Conservation (phyloP, 495 filamentous ascomycete genomes). For the Talaromyces nanjingensis region DNA sequence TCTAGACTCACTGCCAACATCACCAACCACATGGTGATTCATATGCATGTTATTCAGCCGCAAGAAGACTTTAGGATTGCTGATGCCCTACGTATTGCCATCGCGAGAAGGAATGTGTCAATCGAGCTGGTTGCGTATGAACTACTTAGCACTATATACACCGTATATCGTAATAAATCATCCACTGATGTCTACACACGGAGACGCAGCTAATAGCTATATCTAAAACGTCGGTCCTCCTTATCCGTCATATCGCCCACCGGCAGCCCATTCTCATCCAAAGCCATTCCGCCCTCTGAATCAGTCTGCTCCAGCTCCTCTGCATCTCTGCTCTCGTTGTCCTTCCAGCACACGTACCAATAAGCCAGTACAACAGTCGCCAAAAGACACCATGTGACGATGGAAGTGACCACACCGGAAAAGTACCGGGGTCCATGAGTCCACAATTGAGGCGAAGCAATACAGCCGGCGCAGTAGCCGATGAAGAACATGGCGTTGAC, state of each 20-base stretch:
- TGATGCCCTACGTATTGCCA: not conserved
- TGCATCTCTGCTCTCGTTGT: conserved; percentile 15
- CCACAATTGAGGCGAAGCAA: conserved; percentile 26
- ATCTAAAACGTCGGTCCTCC: conserved; percentile 16
- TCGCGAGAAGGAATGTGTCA: not conserved
- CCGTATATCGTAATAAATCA: not conserved
- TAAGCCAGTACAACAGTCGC: conserved; percentile 16
- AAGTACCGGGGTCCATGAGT: conserved; percentile 20
- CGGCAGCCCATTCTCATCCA: not conserved
- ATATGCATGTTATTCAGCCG: not conserved
- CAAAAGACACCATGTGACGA: conserved; percentile 26
- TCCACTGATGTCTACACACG: not conserved
- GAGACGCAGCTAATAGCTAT: conserved; percentile 6
- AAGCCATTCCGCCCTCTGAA: not conserved
- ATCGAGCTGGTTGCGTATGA: not conserved
- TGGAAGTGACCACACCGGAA: conserved; percentile 20
- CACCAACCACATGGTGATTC: not conserved
- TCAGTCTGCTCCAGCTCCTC: not conserved
- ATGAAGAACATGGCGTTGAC: conserved; percentile 35
- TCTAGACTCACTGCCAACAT: not conserved
- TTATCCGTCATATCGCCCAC: conserved; percentile 18
- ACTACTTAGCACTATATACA: not conserved
- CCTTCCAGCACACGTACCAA: conserved; percentile 18
- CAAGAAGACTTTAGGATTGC: not conserved
- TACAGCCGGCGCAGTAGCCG: conserved; percentile 29